Conservation (phyloP, 1,284 basidiomycete species). For the Cryptococcus sp. region DNA sequence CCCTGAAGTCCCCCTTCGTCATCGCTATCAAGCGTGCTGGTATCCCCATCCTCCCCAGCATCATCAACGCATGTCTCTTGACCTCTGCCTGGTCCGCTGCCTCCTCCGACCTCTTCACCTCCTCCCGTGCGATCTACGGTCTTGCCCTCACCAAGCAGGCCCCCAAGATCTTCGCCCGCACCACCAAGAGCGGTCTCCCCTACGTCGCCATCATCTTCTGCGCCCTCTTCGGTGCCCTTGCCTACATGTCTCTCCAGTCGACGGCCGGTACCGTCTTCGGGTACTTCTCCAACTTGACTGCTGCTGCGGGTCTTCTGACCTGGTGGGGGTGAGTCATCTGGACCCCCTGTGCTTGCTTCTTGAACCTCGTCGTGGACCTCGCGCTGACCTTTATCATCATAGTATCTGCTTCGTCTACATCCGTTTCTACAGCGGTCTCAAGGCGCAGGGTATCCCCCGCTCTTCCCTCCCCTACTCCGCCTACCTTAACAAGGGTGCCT, state of each 20-base stretch:
- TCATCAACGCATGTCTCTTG: constrained; percentile 63
- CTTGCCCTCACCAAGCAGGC: constrained; percentile 49
- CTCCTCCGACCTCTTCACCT: constrained; percentile 57
- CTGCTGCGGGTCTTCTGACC: constrained; percentile 56
- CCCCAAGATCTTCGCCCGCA: constrained; percentile 57
- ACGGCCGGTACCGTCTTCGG: constrained; percentile 67
- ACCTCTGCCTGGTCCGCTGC: constrained; percentile 58
- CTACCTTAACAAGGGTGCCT: constrained; percentile 30
- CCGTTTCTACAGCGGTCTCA: constrained; percentile 71
- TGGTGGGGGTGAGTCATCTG: constrained; percentile 61
- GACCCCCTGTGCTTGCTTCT: background rate
- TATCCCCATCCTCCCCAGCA: constrained; percentile 68
- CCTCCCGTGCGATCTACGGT: constrained; percentile 56
- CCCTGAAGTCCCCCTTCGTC: constrained; percentile 76
- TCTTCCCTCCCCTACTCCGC: constrained; percentile 61
- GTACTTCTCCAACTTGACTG: constrained; percentile 68
- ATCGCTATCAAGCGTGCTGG: constrained; percentile 65
- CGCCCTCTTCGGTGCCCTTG: constrained; percentile 58
- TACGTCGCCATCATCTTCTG: constrained; percentile 66
- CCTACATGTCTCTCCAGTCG: constrained; percentile 59
- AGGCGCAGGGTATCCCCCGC: constrained; percentile 62
- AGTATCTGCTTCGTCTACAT: constrained; percentile 70
- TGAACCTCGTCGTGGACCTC: background rate
- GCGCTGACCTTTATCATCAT: background rate
- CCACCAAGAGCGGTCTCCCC: constrained; percentile 68